Conservation (phyloP, 2,329 filamentous ascomycete species). For the Neopestalotiopsis clavispora region DNA sequence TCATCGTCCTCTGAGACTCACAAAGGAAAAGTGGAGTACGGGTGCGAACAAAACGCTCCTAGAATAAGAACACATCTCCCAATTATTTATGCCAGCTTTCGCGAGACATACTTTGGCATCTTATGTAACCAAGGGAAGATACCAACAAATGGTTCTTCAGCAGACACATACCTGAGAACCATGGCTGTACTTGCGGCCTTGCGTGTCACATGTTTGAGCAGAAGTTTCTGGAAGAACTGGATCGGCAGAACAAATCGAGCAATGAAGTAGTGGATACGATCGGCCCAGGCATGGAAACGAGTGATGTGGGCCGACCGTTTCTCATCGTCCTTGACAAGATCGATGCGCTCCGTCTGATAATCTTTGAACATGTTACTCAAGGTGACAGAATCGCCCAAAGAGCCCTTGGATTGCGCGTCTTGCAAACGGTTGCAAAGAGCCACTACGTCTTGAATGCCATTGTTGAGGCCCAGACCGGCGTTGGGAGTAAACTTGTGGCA, state of each 20-base stretch:
- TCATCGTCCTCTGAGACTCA: no score
- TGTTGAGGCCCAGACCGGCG: constrained; percentile 19
- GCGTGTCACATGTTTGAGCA: background rate
- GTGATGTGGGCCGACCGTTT: background rate
- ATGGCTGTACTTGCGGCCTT: background rate
- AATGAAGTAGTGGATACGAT: background rate
- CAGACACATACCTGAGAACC: background rate
- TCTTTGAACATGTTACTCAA: background rate
- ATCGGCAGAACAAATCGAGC: background rate
- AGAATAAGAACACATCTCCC: background rate
- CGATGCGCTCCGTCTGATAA: background rate
- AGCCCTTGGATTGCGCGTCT: background rate
- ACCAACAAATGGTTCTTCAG: background rate
- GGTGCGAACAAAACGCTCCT: background rate
- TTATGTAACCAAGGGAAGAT: background rate
- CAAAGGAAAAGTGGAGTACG: no score
- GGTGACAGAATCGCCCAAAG: background rate
- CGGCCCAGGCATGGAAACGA: background rate
- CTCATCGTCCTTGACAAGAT: background rate
- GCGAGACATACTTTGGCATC: background rate
- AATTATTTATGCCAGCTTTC: background rate
- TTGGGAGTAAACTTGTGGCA: constrained; percentile 20
- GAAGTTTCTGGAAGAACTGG: background rate
- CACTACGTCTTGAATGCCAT: constrained; percentile 16
- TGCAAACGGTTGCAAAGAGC: background rate